phyloP scores from a whole-genome alignment of 192 early-diverging fungal species.

The Funneliformis geosporum region DNA sequence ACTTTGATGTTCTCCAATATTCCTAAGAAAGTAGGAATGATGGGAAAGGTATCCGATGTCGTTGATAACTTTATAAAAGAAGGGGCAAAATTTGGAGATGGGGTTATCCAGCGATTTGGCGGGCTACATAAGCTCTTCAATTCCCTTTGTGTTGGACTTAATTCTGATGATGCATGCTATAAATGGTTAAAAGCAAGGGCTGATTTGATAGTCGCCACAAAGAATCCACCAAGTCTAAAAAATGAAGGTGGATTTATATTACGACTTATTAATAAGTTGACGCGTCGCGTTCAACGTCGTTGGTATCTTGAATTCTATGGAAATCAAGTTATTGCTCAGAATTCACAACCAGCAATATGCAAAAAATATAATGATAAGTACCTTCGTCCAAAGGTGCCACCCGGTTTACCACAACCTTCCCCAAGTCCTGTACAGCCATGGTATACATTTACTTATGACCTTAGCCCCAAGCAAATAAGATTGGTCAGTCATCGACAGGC shows the following conservation, averaged over 20 bases:
- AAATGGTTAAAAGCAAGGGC: conserved; percentile 30
- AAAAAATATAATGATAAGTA: conserved; percentile 31
- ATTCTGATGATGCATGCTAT: conserved; percentile 32
- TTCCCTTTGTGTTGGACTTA: conserved; percentile 24
- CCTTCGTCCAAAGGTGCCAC: conserved; percentile 52
- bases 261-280: conserved; percentile 61
- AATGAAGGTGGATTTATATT: conserved; percentile 80
- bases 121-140: not conserved
- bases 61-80: conserved; percentile 77
- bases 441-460: conserved; percentile 93
- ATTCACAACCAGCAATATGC: not conserved
- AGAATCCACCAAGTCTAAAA: conserved; percentile 29
- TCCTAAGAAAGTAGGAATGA: conserved; percentile 35
- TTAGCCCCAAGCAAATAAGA: conserved; percentile 79
- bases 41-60: conserved; percentile 75
- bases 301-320: conserved; percentile 63
- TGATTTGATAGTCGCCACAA: conserved; percentile 9
- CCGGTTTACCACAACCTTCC: conserved; percentile 57
- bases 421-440: conserved; percentile 87
- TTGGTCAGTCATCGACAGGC: conserved; percentile 87
- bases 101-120: conserved; percentile 50
- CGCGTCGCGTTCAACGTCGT: conserved; percentile 61
- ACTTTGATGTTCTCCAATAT: not conserved
- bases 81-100: conserved; percentile 57
- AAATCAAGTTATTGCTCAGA: not conserved